phyloP scores from a whole-genome alignment of 352 stramenopile genomes.

The Phytophthora colocasiae region DNA sequence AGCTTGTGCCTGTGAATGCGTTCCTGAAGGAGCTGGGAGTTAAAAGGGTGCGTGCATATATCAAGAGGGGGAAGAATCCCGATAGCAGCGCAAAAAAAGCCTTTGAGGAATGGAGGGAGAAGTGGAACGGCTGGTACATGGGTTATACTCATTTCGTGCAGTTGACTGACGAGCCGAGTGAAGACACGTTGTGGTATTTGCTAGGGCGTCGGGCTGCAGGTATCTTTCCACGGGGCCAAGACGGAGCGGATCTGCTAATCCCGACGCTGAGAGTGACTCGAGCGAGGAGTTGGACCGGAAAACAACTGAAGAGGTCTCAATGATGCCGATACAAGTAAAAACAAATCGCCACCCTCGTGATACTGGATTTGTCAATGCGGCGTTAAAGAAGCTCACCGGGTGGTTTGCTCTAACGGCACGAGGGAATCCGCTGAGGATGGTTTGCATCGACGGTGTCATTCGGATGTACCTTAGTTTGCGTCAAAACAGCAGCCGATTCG shows the following conservation, averaged over 20 bases:
- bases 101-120: slow-evolving; percentile 8
- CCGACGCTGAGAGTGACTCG: background rate
- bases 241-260: slow-evolving; percentile 18
- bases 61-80: background rate
- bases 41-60: background rate
- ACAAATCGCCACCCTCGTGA: no score
- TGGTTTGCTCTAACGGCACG: no score
- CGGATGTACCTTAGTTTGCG: no score
- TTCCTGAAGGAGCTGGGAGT: slow-evolving; percentile 6
- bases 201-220: slow-evolving; percentile 30
- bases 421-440: no score
- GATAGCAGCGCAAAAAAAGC: background rate
- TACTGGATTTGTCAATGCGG: no score
- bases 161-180: slow-evolving; percentile 14
- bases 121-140: slow-evolving; percentile 31
- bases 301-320: slow-evolving; percentile 1
- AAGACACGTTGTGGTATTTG: slow-evolving; percentile 36
- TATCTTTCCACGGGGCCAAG: slow-evolving; percentile 17
- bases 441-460: no score
- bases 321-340: slow-evolving; percentile 19
- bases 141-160: slow-evolving; percentile 45
- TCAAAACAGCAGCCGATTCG: no score
- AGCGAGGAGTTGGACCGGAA: background rate
- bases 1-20: slow-evolving; percentile 3
- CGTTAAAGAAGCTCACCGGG: no score